Percentiles rank a stretch among this genome's conserved stretches.
Conservation (phyloP, 2,329 filamentous ascomycete genomes). For the Diplodia seriata region DNA sequence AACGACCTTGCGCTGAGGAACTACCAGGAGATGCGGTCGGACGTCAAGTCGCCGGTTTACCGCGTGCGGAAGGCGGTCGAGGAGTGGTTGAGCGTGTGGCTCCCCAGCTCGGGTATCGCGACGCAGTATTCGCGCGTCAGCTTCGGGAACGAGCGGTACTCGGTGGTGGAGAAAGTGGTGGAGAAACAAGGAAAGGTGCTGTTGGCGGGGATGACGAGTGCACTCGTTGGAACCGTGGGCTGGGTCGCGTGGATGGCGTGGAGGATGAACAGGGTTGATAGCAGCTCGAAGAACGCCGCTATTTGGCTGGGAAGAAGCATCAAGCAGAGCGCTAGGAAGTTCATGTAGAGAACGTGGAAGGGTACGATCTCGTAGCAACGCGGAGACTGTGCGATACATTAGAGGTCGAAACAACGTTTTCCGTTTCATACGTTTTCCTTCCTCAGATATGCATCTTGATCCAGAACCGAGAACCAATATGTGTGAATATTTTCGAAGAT, state of each 20-base stretch:
- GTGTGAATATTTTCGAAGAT: neutral
- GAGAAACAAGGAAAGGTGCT: constrained; percentile 67
- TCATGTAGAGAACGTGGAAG: neutral
- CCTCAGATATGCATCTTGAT: neutral
- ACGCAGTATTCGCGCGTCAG: constrained; percentile 93
- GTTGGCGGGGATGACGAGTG: constrained; percentile 21
- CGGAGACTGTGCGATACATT: constrained; percentile 8
- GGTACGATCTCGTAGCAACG: neutral
- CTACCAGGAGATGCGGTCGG: constrained; percentile 90
- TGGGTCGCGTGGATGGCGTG: constrained; percentile 26
- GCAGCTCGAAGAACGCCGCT: constrained; percentile 7
- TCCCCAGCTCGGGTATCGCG: constrained; percentile 82
- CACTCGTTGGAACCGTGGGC: constrained; percentile 6
- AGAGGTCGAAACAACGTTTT: neutral
- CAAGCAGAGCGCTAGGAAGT: constrained; percentile 15
- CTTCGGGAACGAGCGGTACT: constrained; percentile 92
- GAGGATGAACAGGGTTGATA: constrained; percentile 15
- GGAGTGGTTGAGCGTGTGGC: constrained; percentile 76
- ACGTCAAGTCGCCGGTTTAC: constrained; percentile 80
- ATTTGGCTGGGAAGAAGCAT: constrained; percentile 26
- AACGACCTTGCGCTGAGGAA: constrained; percentile 91
- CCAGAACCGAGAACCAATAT: neutral
- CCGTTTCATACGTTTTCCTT: neutral
- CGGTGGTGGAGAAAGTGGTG: constrained; percentile 75
- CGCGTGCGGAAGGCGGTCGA: constrained; percentile 84